Evolutionary conservation across 257 asterid species (phyloP), one percentile per base, ranked within the genome.

Genomic region (Buddleja alternifolia): DNA sequence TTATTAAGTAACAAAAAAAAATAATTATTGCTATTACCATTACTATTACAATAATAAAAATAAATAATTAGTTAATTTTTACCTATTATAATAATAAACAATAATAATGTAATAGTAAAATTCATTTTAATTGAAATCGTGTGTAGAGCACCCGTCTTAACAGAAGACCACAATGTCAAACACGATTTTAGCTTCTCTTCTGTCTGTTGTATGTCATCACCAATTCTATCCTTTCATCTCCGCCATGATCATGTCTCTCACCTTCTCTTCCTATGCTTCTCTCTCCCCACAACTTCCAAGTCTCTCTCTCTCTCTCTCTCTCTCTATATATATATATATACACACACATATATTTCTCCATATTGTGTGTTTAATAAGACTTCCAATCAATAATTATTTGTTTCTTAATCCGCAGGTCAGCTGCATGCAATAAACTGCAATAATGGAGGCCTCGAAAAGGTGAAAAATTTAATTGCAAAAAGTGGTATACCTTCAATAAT

Each of bases 401-500:
- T 69, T 37, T 17, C 54, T 51, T 54, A 10, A 59, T 71, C 46
- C 51, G 20, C 85, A 82, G 93, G 52, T 72, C 72, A 71, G 74
- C 60, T 67, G 40, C 74, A 66, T 52, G 67, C n/a, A 29, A 76
- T 83, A 88, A 69, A 63, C 73, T 59, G 47, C 68, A 72, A 58
- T 2, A 56, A 57, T 55, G 78, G 54, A 37, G 79, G 77, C 42
- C 71, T 87, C 21, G 90, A 80, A 15, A 86, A 79, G 10, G 93
- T 90, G 70, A 77, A 78, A 50, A 72, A 72, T 0, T 78, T 90
- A 8, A 55, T 88, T 10, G 10, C 53, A n/a, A 85, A 75, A 73
- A 69, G 14, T 36, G 89, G 85, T 32, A 64, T 92, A 76, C 80
- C 92, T 76, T 81, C 86, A 46, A 34, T 48, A 10, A 69, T 73